A percentile compares a stretch with the other conserved stretches of the same genome.
Conservation (phyloP, 768 basidiomycete species). For the Asterophora lycoperdoides region DNA sequence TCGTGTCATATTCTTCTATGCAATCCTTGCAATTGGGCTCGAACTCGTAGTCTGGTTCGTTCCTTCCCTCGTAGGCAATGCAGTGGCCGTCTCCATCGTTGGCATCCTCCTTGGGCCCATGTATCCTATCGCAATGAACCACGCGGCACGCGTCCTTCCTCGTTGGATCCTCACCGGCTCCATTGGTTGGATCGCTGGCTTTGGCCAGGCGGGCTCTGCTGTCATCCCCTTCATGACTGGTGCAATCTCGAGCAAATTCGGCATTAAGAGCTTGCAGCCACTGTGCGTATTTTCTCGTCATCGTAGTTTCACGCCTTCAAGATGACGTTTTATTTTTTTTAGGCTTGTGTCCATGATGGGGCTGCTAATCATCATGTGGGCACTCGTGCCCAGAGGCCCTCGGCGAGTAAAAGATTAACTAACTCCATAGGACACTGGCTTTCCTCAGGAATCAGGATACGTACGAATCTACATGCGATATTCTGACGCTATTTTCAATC, state of each 20-base stretch:
- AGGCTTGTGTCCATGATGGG: slow-evolving; percentile 62
- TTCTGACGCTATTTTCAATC: too few species aligned
- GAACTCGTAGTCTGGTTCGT: slow-evolving; percentile 68
- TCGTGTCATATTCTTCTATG: slow-evolving; percentile 48
- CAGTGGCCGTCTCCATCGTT: slow-evolving; percentile 58
- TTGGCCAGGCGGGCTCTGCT: slow-evolving; percentile 71
- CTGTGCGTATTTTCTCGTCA: slow-evolving; percentile 38
- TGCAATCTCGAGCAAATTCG: slow-evolving; percentile 57
- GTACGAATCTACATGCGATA: too few species aligned
- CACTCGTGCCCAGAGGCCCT: slow-evolving; percentile 36
- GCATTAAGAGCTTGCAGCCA: slow-evolving; percentile 57
- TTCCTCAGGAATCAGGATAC: too few species aligned
- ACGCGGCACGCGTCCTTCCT: slow-evolving; percentile 64
- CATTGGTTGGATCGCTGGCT: slow-evolving; percentile 65
- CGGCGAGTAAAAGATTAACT: slow-evolving; percentile 16
- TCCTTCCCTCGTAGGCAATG: slow-evolving; percentile 60
- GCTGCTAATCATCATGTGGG: slow-evolving; percentile 54
- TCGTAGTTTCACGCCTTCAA: background rate
- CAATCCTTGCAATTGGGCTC: slow-evolving; percentile 50
- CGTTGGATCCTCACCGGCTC: slow-evolving; percentile 61
- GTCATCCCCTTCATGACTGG: slow-evolving; percentile 72
- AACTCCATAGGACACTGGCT: too few species aligned
- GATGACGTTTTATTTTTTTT: background rate
- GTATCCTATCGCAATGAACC: slow-evolving; percentile 72
- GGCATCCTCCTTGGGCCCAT: slow-evolving; percentile 73